Percentiles rank a stretch among this genome's conserved stretches.
These are phyloP conservation scores for Cladophialophora bantiana DNA, from an alignment of 2,329 filamentous ascomycete species.

Conservation along the genomic window DNA sequence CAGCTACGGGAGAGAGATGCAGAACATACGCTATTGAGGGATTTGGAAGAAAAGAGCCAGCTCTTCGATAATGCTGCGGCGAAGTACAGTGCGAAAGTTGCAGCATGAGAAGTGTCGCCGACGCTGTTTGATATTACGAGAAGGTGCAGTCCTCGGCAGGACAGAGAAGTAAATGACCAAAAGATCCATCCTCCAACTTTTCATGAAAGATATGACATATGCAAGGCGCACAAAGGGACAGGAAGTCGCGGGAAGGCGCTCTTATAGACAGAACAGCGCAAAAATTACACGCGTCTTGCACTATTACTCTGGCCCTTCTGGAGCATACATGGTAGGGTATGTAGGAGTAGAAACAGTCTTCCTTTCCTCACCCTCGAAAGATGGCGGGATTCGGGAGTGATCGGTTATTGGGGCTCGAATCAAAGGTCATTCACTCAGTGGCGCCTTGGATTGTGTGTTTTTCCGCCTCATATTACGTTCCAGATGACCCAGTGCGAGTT, in stretches of 20 bases:
- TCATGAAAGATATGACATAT: slow-evolving; percentile 5
- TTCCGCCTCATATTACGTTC: too few relatives aligned
- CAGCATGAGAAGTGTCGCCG: slow-evolving; percentile 42
- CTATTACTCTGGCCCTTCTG: background rate
- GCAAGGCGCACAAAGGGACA: background rate
- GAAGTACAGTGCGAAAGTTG: slow-evolving; percentile 87
- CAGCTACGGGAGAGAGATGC: slow-evolving; percentile 63
- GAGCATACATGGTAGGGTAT: too few relatives aligned
- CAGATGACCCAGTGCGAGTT: too few relatives aligned
- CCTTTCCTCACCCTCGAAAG: too few relatives aligned
- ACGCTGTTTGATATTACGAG: background rate
- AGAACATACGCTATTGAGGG: slow-evolving; percentile 73
- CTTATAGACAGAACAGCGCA: background rate
- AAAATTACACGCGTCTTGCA: background rate
- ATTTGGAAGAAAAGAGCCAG: slow-evolving; percentile 83
- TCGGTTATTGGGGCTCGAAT: too few relatives aligned
- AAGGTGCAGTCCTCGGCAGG: background rate
- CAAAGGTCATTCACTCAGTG: too few relatives aligned
- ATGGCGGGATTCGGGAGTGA: too few relatives aligned
- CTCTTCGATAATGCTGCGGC: slow-evolving; percentile 84
- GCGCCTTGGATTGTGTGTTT: too few relatives aligned
- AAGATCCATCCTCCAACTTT: background rate
- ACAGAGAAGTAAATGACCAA: background rate
- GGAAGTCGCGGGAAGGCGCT: background rate
- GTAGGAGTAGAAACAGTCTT: too few relatives aligned